Percentiles rank a stretch among this genome's conserved stretches.
Evolutionary conservation across 495 filamentous ascomycete genomes (phyloP).

Genomic region (Penicillium longicatenatum): DNA sequence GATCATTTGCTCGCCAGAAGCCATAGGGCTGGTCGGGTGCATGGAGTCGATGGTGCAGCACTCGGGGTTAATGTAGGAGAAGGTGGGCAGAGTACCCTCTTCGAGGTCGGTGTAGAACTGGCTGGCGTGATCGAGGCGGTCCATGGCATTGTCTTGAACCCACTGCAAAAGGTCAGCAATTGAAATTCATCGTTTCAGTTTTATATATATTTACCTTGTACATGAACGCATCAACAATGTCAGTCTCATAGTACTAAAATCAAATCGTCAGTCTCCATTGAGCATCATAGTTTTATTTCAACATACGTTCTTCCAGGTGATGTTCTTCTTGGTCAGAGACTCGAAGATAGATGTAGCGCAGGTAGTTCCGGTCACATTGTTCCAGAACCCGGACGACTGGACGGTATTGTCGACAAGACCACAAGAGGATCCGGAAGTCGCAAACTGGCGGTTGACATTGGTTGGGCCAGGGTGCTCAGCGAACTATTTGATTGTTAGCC

Average conservation of each 20-base stretch:
- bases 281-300: background rate
- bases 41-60: conserved; percentile 49
- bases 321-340: conserved; percentile 33
- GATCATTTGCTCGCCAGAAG: conserved; percentile 47
- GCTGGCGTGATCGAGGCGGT: conserved; percentile 38
- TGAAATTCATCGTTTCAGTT: background rate
- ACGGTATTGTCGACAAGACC: conserved; percentile 35
- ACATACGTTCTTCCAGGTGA: conserved; percentile 41
- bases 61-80: conserved; percentile 52
- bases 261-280: background rate
- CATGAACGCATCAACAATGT: conserved; percentile 41
- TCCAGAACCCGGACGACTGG: conserved; percentile 36
- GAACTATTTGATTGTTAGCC: conserved; percentile 25
- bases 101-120: conserved; percentile 49
- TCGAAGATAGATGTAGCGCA: conserved; percentile 42
- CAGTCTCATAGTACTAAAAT: conserved; percentile 44
- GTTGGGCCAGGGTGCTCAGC: conserved; percentile 45
- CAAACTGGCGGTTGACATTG: conserved; percentile 43
- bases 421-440: conserved; percentile 39
- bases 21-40: conserved; percentile 47
- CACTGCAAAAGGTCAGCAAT: conserved; percentile 25
- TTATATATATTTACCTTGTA: conserved; percentile 32
- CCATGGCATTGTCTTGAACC: conserved; percentile 42
- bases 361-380: conserved; percentile 39
- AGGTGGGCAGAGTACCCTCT: conserved; percentile 44